These are phyloP conservation scores for Aechmea fasciata DNA, from an alignment of 176 grass and related monocot species.

Conservation along the genomic window DNA sequence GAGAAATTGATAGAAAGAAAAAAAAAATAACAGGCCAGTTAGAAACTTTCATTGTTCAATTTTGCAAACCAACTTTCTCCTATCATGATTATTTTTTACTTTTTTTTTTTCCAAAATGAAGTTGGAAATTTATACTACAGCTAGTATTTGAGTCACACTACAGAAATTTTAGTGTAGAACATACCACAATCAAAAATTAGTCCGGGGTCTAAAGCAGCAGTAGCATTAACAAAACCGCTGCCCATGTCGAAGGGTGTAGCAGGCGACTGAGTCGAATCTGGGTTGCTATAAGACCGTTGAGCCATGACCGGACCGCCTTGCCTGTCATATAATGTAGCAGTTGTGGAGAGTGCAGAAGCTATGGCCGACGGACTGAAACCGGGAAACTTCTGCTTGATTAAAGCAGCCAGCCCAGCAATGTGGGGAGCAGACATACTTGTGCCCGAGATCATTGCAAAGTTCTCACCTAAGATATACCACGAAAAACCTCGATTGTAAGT, in stretches of 20 bases:
- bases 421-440: constrained; percentile 99
- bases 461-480: constrained; percentile 62
- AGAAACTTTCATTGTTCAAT: too few relatives aligned
- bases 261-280: constrained; percentile 65
- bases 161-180: constrained; percentile 8
- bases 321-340: constrained; percentile 54
- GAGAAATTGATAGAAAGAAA: too few relatives aligned
- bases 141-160: too few relatives aligned
- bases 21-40: too few relatives aligned
- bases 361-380: constrained; percentile 76
- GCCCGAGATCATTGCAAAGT: constrained; percentile 87
- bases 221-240: constrained; percentile 85
- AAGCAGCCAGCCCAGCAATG: constrained; percentile 79
- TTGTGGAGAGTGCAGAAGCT: constrained; percentile 75
- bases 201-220: constrained; percentile 80
- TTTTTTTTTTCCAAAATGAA: too few relatives aligned
- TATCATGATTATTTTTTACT: too few relatives aligned
- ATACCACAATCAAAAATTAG: constrained; percentile 85
- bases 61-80: too few relatives aligned
- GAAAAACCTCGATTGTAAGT: neutral
- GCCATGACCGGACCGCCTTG: constrained; percentile 81
- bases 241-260: constrained; percentile 98
- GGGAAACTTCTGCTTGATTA: constrained; percentile 91
- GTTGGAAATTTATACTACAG: too few relatives aligned
- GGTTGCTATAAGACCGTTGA: constrained; percentile 72